Evolutionary conservation across 768 basidiomycete species (phyloP).

Genomic region (Butyriboletus loyo): DNA sequence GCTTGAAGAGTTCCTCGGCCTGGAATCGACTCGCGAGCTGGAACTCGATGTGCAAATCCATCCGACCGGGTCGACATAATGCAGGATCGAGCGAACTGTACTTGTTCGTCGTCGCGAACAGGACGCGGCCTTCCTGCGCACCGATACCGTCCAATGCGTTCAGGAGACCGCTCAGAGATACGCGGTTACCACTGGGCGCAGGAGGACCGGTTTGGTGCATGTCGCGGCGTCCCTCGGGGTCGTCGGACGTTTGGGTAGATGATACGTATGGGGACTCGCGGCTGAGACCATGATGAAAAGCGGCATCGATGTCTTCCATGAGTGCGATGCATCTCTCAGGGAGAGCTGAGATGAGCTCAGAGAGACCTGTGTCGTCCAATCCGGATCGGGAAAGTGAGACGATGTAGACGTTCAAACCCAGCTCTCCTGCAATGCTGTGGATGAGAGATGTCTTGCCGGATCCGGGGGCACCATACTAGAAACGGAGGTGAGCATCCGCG

Average conservation of each 20-base stretch:
- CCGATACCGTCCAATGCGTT: slow-evolving; percentile 79
- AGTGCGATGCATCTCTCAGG: slow-evolving; percentile 73
- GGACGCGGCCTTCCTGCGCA: slow-evolving; percentile 78
- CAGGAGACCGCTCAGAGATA: slow-evolving; percentile 71
- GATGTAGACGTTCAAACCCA: slow-evolving; percentile 70
- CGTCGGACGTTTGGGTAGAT: not conserved
- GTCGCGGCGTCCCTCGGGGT: slow-evolving; percentile 14
- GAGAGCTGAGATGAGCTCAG: slow-evolving; percentile 55
- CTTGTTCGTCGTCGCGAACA: slow-evolving; percentile 79
- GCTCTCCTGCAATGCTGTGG: slow-evolving; percentile 73
- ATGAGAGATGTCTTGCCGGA: slow-evolving; percentile 80
- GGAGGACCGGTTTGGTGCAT: slow-evolving; percentile 7
- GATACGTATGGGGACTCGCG: slow-evolving; percentile 24
- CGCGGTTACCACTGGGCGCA: slow-evolving; percentile 28
- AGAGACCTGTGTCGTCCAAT: slow-evolving; percentile 60
- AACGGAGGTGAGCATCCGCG: not conserved
- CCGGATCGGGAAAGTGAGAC: slow-evolving; percentile 61
- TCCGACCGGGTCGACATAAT: slow-evolving; percentile 71
- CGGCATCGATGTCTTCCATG: slow-evolving; percentile 85
- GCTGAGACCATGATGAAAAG: slow-evolving; percentile 49
- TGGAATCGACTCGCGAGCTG: slow-evolving; percentile 70
- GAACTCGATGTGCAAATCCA: slow-evolving; percentile 80
- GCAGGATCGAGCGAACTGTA: slow-evolving; percentile 69
- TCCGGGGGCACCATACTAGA: slow-evolving; percentile 67
- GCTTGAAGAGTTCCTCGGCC: slow-evolving; percentile 58